Percentiles rank a stretch among this genome's conserved stretches.
phyloP scores from a whole-genome alignment of 345 rosid species.

The Combretum micranthum region DNA sequence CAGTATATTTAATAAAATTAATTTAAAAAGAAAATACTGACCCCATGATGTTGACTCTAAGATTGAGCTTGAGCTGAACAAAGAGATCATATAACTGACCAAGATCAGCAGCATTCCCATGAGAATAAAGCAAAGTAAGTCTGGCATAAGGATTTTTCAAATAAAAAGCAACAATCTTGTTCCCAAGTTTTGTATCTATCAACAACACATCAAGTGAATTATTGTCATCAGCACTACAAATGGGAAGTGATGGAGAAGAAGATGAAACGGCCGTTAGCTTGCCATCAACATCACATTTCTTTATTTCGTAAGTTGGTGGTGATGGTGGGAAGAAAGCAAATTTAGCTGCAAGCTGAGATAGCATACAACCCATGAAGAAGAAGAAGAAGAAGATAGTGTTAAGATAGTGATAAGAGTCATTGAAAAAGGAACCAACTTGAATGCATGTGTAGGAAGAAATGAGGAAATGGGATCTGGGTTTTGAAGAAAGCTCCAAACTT shows the following conservation, averaged over 20 bases:
- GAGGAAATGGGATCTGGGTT: neutral
- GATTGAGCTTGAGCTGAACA: conserved; percentile 93
- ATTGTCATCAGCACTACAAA: conserved; percentile 56
- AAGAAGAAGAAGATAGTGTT: conserved; percentile 6
- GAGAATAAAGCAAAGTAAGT: conserved; percentile 91
- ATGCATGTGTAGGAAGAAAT: conserved; percentile 12
- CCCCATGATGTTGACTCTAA: conserved; percentile 96
- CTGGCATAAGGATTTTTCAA: conserved; percentile 78
- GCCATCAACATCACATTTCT: conserved; percentile 25
- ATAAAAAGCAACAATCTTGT: conserved; percentile 85
- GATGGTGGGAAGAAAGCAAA: conserved; percentile 98
- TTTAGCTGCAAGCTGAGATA: conserved; percentile 90
- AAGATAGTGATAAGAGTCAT: conserved; percentile 22
- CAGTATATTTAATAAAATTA: neutral
- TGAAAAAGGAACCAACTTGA: conserved; percentile 20
- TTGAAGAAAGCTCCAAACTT: no score
- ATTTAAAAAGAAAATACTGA: conserved; percentile 19
- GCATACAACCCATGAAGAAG: conserved; percentile 76
- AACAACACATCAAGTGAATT: conserved; percentile 60
- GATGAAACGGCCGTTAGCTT: conserved; percentile 41
- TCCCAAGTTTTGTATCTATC: conserved; percentile 66
- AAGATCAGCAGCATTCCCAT: conserved; percentile 98
- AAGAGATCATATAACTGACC: conserved; percentile 99
- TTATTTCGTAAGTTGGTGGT: conserved; percentile 88
- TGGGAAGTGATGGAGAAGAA: conserved; percentile 64